Conservation (phyloP, 208 protist genomes). For the Acanthamoeba sp. region DNA sequence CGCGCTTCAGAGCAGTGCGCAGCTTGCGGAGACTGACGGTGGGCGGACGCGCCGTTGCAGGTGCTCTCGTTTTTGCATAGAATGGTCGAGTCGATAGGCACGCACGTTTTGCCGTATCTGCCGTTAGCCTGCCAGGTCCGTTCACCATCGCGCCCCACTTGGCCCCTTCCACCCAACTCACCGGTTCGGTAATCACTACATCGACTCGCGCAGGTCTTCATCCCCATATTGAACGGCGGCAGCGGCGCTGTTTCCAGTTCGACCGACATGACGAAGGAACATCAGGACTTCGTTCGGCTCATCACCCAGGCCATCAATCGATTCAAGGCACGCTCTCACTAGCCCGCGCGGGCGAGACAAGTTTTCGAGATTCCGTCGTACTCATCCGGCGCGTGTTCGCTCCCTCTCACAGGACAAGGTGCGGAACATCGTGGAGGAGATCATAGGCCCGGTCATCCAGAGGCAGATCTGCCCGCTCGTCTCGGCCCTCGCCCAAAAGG, state of each 20-base stretch:
- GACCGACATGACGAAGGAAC: constrained; percentile 19
- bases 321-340: background rate
- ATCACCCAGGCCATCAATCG: background rate
- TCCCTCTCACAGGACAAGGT: constrained; percentile 38
- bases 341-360: too few relatives aligned
- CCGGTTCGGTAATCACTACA: too few relatives aligned
- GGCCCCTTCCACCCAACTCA: background rate
- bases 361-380: too few relatives aligned
- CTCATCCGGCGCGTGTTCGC: too few relatives aligned
- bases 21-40: too few relatives aligned
- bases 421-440: constrained; percentile 14
- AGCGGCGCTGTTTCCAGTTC: background rate
- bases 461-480: constrained; percentile 1
- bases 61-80: constrained; percentile 38
- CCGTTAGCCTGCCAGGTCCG: constrained; percentile 12
- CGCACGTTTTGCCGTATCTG: constrained; percentile 31
- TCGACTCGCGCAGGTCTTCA: constrained; percentile 8
- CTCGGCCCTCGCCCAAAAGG: background rate
- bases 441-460: constrained; percentile 16
- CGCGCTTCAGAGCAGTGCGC: too few relatives aligned
- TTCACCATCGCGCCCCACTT: background rate
- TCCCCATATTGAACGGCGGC: background rate
- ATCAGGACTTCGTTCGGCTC: constrained; percentile 48
- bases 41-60: too few relatives aligned
- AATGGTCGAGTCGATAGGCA: constrained; percentile 42